Evolutionary conservation across 2,329 filamentous ascomycete genomes (phyloP), one percentile per base, ranked within the genome.

Genomic region (Fusarium phyllophilum): DNA sequence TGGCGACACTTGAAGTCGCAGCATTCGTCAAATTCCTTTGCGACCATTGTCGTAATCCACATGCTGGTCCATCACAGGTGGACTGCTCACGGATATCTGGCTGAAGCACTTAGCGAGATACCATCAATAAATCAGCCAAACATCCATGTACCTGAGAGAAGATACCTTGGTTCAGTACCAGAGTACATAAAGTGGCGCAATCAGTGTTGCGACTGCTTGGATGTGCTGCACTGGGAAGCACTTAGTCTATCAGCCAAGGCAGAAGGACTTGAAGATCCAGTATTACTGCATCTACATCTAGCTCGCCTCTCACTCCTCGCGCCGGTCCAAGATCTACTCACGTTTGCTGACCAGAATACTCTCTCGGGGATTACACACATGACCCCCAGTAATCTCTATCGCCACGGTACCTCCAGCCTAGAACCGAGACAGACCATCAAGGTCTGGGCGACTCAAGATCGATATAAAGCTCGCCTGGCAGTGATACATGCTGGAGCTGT

Each of bases 371-470:
- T 2, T 3, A 8, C 3, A 2, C 22, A 24, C 48, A 7, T 24
- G 17, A 34, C 15, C 3, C 31, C 48, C 8, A 20, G n/a, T 24
- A 51, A 0, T 51, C 29, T 51, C 8, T 51, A 33, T 24, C 48
- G 15, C 11, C 17, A 3, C 0, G 31, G 22, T 10, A 34, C 22
- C 6, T 14, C 22, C 8, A 20, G 3, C 15, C 8, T 10, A 8
- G 31, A 34, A 6, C 48, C 48, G 12, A 24, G 8, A 18, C 22
- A n/a, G 6, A 34, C 11, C 1, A 20, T 51, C 22, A 51, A 24
- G 17, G 20, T 51, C 8, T 51, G 48, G 48, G 48, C 31, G 15
- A 51, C 48, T 18, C 48, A 51, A 51, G 48, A 51, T 24, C 48
- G 48, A 34, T 51, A 51, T 2, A 51, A 51, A 18, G 48, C 48